Percentiles rank a stretch among this genome's conserved stretches.
These are phyloP conservation scores for Candida nemodendra DNA, from an alignment of 805 yeast species.

Conservation along the genomic window DNA sequence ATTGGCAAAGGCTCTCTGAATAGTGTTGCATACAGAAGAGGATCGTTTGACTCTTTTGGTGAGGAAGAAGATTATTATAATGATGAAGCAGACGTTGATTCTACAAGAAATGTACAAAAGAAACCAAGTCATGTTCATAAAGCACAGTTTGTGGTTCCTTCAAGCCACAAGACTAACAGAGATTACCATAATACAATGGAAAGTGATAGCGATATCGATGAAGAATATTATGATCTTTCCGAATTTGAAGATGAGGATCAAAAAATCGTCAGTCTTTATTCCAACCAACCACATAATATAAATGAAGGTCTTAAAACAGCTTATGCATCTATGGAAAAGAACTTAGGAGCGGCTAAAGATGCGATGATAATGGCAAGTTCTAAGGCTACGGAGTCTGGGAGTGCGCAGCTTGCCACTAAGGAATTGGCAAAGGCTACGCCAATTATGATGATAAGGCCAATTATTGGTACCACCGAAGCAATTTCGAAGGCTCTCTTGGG, in stretches of 20 bases:
- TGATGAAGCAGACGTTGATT: slow-evolving; percentile 29
- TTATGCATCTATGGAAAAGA: slow-evolving; percentile 65
- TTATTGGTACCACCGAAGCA: slow-evolving; percentile 92
- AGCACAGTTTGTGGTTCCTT: slow-evolving; percentile 11
- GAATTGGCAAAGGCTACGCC: slow-evolving; percentile 79
- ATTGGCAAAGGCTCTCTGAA: slow-evolving; percentile 15
- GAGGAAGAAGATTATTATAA: slow-evolving; percentile 26
- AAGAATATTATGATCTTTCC: slow-evolving; percentile 24
- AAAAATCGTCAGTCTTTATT: slow-evolving; percentile 65
- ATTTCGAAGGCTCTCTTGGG: slow-evolving; percentile 81
- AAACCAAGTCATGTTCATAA: slow-evolving; percentile 5
- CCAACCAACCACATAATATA: slow-evolving; percentile 75
- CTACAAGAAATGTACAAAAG: not conserved
- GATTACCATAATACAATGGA: slow-evolving; percentile 17
- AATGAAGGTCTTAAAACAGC: slow-evolving; percentile 77
- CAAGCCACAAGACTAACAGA: slow-evolving; percentile 5
- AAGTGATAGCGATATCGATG: slow-evolving; percentile 28
- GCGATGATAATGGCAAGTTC: slow-evolving; percentile 59
- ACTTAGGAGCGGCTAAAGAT: slow-evolving; percentile 61
- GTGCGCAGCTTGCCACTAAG: slow-evolving; percentile 62
- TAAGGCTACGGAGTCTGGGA: slow-evolving; percentile 62
- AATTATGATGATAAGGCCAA: slow-evolving; percentile 73
- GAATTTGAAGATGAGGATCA: slow-evolving; percentile 36
- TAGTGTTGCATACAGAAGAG: slow-evolving; percentile 15
- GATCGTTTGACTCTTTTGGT: slow-evolving; percentile 28